Conservation (phyloP, 352 stramenopile genomes). For the Phytophthora melonis region DNA sequence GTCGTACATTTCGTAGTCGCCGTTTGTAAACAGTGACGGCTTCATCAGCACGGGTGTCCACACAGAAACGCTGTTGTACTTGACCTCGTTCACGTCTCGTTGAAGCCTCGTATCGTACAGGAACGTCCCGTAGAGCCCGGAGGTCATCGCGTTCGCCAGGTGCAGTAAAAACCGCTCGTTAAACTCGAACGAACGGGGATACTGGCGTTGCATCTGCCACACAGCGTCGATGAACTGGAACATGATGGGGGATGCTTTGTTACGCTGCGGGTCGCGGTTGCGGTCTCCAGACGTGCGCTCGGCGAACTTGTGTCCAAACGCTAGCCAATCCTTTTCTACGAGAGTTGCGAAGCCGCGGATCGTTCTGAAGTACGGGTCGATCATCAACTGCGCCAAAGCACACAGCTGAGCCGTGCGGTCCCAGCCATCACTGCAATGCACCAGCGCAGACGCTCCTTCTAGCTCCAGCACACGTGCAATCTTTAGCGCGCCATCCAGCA, state of each 20-base stretch:
- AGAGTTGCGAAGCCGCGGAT: slow-evolving; percentile 84
- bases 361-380: slow-evolving; percentile 90
- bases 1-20: slow-evolving; percentile 52
- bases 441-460: slow-evolving; percentile 81
- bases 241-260: slow-evolving; percentile 87
- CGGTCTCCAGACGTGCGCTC: slow-evolving; percentile 77
- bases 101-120: slow-evolving; percentile 81
- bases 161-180: slow-evolving; percentile 87
- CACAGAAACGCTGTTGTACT: slow-evolving; percentile 67
- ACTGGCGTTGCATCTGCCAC: slow-evolving; percentile 87
- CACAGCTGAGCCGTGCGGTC: slow-evolving; percentile 86
- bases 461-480: slow-evolving; percentile 89
- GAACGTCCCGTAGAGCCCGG: slow-evolving; percentile 85
- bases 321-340: slow-evolving; percentile 90
- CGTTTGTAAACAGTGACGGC: slow-evolving; percentile 58
- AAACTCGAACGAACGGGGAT: slow-evolving; percentile 87
- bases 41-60: slow-evolving; percentile 82
- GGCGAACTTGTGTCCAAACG: slow-evolving; percentile 88
- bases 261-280: slow-evolving; percentile 77
- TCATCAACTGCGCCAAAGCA: slow-evolving; percentile 86
- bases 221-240: slow-evolving; percentile 89
- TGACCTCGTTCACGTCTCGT: slow-evolving; percentile 70
- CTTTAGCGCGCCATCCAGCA: slow-evolving; percentile 85
- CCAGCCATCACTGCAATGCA: slow-evolving; percentile 92
- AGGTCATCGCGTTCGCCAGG: slow-evolving; percentile 82